phyloP scores from a whole-genome alignment of 805 yeast species.

The Cyberlindnera maritima region DNA sequence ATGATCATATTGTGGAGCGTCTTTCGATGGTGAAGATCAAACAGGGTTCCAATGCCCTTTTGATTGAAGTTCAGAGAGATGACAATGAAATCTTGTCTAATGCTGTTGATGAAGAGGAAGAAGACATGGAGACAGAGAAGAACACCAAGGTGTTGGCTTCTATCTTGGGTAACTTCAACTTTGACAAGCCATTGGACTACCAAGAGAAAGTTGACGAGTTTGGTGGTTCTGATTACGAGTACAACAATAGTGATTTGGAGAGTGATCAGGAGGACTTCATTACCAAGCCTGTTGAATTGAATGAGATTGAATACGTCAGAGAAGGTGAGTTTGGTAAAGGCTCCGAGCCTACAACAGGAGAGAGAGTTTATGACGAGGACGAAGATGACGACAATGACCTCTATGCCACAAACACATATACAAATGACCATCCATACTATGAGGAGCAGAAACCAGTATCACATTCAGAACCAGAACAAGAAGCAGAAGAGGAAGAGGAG shows the following conservation, averaged over 20 bases:
- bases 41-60: conserved; percentile 19
- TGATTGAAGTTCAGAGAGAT: conserved; percentile 13
- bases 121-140: conserved; percentile 40
- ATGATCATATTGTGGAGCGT: conserved; percentile 74
- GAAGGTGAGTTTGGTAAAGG: conserved; percentile 27
- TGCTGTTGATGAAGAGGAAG: conserved; percentile 34
- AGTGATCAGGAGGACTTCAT: conserved; percentile 35
- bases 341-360: conserved; percentile 2
- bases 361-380: conserved; percentile 20
- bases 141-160: conserved; percentile 46
- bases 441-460: conserved; percentile 15
- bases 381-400: conserved; percentile 17
- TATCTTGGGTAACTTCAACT: conserved; percentile 47
- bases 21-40: conserved; percentile 23
- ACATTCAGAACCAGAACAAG: neutral
- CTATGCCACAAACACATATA: conserved; percentile 5
- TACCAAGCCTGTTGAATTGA: conserved; percentile 11
- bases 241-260: conserved; percentile 37
- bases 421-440: conserved; percentile 1
- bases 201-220: conserved; percentile 39
- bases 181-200: conserved; percentile 47
- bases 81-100: conserved; percentile 20
- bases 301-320: conserved; percentile 28
- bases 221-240: conserved; percentile 45
- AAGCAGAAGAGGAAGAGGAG: neutral